Evolutionary conservation across 108 stramenopile species (phyloP), one percentile per base, ranked within the genome.

Genomic region (Schizochytrium sp.): DNA sequence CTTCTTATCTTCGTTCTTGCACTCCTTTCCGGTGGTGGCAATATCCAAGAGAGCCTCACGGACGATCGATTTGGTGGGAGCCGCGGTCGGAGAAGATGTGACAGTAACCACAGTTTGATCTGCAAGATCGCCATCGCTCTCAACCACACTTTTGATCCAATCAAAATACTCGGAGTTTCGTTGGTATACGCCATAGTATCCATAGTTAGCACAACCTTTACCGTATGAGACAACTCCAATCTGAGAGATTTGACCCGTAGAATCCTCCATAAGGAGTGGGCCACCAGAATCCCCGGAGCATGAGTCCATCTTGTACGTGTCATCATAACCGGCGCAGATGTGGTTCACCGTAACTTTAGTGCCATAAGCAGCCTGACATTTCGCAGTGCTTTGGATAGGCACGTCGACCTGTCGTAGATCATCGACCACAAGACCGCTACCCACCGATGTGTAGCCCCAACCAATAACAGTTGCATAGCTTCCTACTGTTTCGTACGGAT

Each of bases 181-280:
- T 44, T 28, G 12, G 76, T 83, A 83, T 1, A 83, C 76, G 47
- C 76, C 76, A 83, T 13, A 55, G 53, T 83, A 83, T 47, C 76
- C 76, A 8, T 5, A 49, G 47, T 19, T n/a, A 40, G 76, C 76
- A 83, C 76, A 83, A 7, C 76, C 28, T 10, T 40, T 40, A 17
- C 76, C 76, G 28, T 83, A 83, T 5, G 76, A 47, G 50, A 83
- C 76, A 3, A 83, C 28, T 0, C 76, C 76, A 28, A 83, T 50
- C 40, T 83, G 76, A 13, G 53, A 13, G 50, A 83, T 10, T 28
- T 49, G 8, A 10, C 76, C 76, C 50, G 45, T 10, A n/a, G 50
- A 49, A 40, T 83, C 76, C 10, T 40, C 40, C 12, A 47, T 17
- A 13, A 83, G 10, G 28, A 83, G 53, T 5, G 76, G 76, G 45